phyloP scores from a whole-genome alignment of 345 rosid genomes.

The Alliaria petiolata region DNA sequence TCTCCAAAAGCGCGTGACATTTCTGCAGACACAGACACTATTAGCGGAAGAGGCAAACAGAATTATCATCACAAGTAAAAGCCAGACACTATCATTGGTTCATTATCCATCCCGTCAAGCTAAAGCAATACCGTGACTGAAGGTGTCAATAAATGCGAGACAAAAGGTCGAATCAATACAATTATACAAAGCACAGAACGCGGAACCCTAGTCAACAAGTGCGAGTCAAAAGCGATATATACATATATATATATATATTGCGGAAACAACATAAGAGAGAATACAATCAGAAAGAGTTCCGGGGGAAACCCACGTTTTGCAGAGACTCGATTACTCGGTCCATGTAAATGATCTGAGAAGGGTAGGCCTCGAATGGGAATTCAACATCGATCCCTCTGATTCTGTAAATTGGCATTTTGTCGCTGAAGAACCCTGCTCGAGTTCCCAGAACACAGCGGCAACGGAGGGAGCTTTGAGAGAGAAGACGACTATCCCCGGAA shows the following conservation, averaged over 20 bases:
- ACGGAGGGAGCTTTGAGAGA: not conserved
- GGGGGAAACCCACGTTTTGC: slow-evolving; percentile 58
- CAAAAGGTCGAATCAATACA: not conserved
- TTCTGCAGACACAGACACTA: slow-evolving; percentile 37
- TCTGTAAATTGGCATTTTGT: slow-evolving; percentile 75
- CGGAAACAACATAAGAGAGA: not conserved
- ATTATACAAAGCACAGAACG: not conserved
- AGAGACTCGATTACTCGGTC: slow-evolving; percentile 86
- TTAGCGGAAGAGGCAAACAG: not conserved
- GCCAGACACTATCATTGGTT: not conserved
- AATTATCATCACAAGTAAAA: not conserved
- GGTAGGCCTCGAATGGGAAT: slow-evolving; percentile 90
- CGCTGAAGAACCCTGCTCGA: not conserved
- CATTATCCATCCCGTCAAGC: not conserved
- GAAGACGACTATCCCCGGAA: not conserved
- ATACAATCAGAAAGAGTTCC: not conserved
- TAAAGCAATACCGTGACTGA: not conserved
- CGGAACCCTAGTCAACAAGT: not conserved
- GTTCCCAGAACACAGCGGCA: not conserved
- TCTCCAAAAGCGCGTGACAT: slow-evolving; percentile 90
- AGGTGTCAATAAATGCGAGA: not conserved
- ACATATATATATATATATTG: too few relatives aligned
- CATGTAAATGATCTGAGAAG: slow-evolving; percentile 90
- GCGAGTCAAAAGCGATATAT: not conserved
- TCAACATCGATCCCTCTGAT: slow-evolving; percentile 84